Base-by-base conservation (phyloP, 495 filamentous ascomycete species). In the Pseudotulostoma volvatum region DNA sequence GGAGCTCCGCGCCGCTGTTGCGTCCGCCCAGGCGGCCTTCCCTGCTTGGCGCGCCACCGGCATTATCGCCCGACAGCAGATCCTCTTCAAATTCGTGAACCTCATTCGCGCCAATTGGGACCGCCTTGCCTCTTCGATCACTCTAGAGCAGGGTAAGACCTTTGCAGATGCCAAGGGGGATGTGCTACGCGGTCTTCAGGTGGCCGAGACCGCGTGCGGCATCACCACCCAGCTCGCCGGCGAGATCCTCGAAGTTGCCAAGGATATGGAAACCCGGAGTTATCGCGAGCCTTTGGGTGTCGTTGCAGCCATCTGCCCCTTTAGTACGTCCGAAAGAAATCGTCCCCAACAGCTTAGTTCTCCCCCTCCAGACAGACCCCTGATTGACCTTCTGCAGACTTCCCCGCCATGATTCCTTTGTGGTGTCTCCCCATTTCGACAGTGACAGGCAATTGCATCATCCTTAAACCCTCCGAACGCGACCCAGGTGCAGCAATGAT, bases 401-500 rank as follows among this genome's bases (percentile, higher is more conserved):
- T 99, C 66, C 90, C 90, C 31, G 90, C 90, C 46, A 99, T 99
- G 90, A 99, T 99, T 60, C 90, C 90, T 14, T 68, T 99, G 7
- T 99, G 90, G 90, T 92, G 73, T 38, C 92, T 96, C 39, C 92
- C 90, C 14, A 76, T 96, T 52, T 92, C 90, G 31, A 94, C 86
- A 9, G 74, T 92, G 2, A 92, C 84, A 8, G 92, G 90, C 36
- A 99, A 99, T 66, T 90, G 82, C 18, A 62, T 96, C 43, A 75
- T 99, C 48, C 60, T 99, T 41, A 99, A 99, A 72, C 90, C 90
- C 3, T 99, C 90, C 0, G 90, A 99, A 66, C 82, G 90, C 44
- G 90, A 96, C 45, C 90, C 90, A n/a, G 90, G 90, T 37, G 92
- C 92, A 14, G 81, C 83, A 20, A 95, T 99, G 86, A 96, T 99